Conservation (phyloP, 2,329 filamentous ascomycete species). For the Colletotrichum sp. region DNA sequence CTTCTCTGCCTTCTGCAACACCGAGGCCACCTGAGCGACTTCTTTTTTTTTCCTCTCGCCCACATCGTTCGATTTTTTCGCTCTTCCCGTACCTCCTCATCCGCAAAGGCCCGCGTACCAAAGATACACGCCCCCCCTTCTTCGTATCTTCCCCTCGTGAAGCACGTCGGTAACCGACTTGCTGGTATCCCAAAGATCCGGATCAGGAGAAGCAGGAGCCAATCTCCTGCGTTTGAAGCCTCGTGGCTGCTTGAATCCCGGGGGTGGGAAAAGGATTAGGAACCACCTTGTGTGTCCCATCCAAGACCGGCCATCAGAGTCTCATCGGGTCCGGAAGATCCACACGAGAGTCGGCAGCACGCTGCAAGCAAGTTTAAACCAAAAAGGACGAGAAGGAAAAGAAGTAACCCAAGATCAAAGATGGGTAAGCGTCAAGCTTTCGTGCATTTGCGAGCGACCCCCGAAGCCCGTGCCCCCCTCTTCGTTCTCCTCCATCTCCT, state of each 20-base stretch:
- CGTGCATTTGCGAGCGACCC: neutral
- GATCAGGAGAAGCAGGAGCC: neutral
- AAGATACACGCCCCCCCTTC: neutral
- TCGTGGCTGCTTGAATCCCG: neutral
- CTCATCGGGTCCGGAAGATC: neutral
- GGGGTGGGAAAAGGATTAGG: neutral
- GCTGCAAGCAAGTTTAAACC: neutral
- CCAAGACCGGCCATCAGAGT: neutral
- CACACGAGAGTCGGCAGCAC: neutral
- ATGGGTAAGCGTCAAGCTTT: constrained; percentile 21
- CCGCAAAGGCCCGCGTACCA: constrained; percentile 7
- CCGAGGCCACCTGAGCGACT: constrained; percentile 7
- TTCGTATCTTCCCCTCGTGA: neutral
- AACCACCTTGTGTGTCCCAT: neutral
- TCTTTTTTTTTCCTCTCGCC: neutral
- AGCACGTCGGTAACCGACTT: neutral
- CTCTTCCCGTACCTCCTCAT: neutral
- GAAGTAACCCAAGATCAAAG: neutral
- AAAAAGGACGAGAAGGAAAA: neutral
- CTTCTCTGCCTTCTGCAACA: neutral
- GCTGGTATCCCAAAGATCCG: constrained; percentile 5
- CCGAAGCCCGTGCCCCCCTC: neutral
- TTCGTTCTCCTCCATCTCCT: constrained; percentile 1
- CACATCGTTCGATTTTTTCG: constrained; percentile 10
- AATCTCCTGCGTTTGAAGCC: neutral